These are phyloP conservation scores for Leptoxyphium fumago DNA, from an alignment of 2,329 filamentous ascomycete genomes.

Conservation along the genomic window DNA sequence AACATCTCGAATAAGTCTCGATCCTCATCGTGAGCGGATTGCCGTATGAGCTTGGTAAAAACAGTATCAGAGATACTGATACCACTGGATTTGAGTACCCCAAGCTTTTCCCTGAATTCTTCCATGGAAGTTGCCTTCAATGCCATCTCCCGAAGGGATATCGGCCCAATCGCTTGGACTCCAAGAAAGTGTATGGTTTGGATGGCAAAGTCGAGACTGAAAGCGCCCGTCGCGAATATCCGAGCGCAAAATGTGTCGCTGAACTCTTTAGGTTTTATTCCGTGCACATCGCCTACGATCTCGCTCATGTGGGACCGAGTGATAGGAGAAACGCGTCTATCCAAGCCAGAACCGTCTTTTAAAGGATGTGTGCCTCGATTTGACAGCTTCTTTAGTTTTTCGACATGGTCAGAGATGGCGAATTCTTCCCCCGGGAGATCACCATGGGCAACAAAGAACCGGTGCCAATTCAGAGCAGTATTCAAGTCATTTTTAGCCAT, in stretches of 20 bases:
- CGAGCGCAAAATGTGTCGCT: slow-evolving; percentile 62
- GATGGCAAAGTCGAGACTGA: slow-evolving; percentile 59
- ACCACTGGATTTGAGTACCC: slow-evolving; percentile 44
- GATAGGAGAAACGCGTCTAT: background rate
- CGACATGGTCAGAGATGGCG: slow-evolving; percentile 8
- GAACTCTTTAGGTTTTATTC: slow-evolving; percentile 30
- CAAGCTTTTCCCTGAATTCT: slow-evolving; percentile 44
- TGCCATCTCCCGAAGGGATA: slow-evolving; percentile 64
- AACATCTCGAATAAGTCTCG: slow-evolving; percentile 37
- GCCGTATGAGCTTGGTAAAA: slow-evolving; percentile 51
- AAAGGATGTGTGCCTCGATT: background rate
- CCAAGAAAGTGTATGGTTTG: slow-evolving; percentile 56
- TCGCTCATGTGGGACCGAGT: slow-evolving; percentile 19
- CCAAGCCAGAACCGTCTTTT: too few species aligned
- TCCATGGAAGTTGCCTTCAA: slow-evolving; percentile 44
- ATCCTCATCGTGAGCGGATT: slow-evolving; percentile 46
- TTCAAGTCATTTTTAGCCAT: slow-evolving; percentile 11
- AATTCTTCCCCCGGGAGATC: slow-evolving; percentile 24
- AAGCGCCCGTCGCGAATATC: slow-evolving; percentile 64
- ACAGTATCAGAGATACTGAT: slow-evolving; percentile 48
- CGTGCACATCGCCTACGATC: slow-evolving; percentile 25
- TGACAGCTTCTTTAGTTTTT: background rate
- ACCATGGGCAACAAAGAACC: slow-evolving; percentile 19
- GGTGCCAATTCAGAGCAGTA: slow-evolving; percentile 26
- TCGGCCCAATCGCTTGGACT: slow-evolving; percentile 55